Evolutionary conservation across 768 basidiomycete species (phyloP), one percentile per base, ranked within the genome.

Genomic region (Naganishia vishniacii): DNA sequence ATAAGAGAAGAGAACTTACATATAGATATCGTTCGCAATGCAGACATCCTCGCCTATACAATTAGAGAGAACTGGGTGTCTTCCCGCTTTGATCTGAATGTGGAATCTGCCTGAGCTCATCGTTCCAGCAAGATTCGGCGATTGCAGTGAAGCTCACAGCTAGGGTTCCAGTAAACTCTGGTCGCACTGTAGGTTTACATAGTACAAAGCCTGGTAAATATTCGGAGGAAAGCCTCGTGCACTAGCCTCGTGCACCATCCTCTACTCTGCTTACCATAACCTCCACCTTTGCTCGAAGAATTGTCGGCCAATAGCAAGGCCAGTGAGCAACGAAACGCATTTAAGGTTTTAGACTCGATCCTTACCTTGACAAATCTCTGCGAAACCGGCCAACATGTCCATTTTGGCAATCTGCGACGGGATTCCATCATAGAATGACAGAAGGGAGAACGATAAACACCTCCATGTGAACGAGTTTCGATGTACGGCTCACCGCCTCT

Each of bases 341-440:
- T n/a, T n/a, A n/a, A n/a, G n/a, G n/a, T n/a, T n/a, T n/a, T n/a
- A n/a, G n/a, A n/a, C n/a, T n/a, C n/a, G n/a, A n/a, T n/a, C n/a
- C 68, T 42, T 32, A 69, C 70, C 66, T 23, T 31, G 32, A n/a
- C 13, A 85, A 11, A 82, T 79, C 73, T 91, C 86, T 0, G 93
- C 86, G 73, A 92, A 94, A 4, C 89, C 85, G 83, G 88, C 88
- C 2, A 98, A 77, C 81, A 98, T 87, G 72, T 99, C 95, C 0
- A 94, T 77, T 61, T 91, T 79, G 0, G 92, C 90, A 20, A 95
- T 82, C 90, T 91, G 59, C 2, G 15, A 0, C 12, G 3, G 7
- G 3, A 15, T 15, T 49, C 34, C 20, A 18, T 9, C 4, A n/a
- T 51, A 8, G n/a, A n/a, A n/a, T n/a, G n/a, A n/a, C n/a, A n/a